Base-by-base conservation (phyloP, 2,329 filamentous ascomycete genomes). In the Cytospora chrysosperma region DNA sequence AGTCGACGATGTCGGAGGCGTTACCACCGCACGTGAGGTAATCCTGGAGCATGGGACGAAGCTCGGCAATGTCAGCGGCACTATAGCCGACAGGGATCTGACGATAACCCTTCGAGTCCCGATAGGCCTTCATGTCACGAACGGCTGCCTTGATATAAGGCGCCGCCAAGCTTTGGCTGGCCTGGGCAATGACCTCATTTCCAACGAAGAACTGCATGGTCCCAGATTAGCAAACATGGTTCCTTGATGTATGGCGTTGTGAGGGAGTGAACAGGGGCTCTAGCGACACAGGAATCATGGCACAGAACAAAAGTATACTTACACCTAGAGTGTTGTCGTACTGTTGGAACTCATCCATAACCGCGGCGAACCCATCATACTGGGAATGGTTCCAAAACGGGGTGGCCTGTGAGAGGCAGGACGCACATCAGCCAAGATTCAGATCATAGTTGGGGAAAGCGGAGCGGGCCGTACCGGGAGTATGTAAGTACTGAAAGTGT, bases 21-120 rank as follows among this genome's bases (percentile, higher is more conserved):
- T 95, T 88, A 67, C 81, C 81, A 66, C 90, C 90, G 75, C 92
- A 96, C 15, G 90, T 91, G 51, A 96, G 81, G 74, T 95, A 96
- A 69, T 87, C 78, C 72, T 87, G 84, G 8, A 87, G 75, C 81
- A 83, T 85, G 30, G 85, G 85, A 21, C 85, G 82, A 61, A 87
- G 78, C 64, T 88, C 82, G 3, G 89, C 84, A 71, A 96, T 94
- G 74, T 96, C 92, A 43, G 92, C 91, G 13, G 92, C 92, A 10
- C 91, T 93, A 78, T 97, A 97, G 61, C 93, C 93, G 63, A 96
- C 82, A 13, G 92, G 92, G 68, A 96, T 92, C 50, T 88, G 80
- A 69, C 93, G 89, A 76, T 95, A 96, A 12, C 84, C 83, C 78
- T 93, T 90, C 59, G 80, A 78, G 70, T 91, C 83, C 63, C 91